Conservation (phyloP, 768 basidiomycete species). For the Lentinula raphanica region DNA sequence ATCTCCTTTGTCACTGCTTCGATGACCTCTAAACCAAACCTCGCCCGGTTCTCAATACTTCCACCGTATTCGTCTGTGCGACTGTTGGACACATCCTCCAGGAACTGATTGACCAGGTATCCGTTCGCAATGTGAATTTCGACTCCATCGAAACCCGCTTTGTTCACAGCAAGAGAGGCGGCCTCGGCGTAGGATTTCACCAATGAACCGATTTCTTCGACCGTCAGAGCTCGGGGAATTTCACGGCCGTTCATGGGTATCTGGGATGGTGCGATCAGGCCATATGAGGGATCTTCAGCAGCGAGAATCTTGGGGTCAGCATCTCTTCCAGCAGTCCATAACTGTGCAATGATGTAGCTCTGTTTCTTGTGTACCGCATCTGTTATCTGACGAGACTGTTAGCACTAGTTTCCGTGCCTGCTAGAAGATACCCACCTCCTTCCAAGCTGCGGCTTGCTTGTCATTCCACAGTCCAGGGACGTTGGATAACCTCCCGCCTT, state of each 20-base stretch:
- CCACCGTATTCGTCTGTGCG: slow-evolving; percentile 42
- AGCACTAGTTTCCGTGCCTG: no score
- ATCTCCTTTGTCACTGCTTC: slow-evolving; percentile 27
- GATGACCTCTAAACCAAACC: slow-evolving; percentile 34
- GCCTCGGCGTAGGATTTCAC: slow-evolving; percentile 37
- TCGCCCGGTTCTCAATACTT: slow-evolving; percentile 32
- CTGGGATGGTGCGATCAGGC: slow-evolving; percentile 21
- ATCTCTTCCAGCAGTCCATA: slow-evolving; percentile 45
- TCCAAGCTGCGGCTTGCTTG: slow-evolving; percentile 44
- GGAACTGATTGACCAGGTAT: slow-evolving; percentile 33
- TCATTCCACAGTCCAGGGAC: slow-evolving; percentile 38
- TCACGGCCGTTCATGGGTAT: slow-evolving; percentile 10
- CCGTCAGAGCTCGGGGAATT: slow-evolving; percentile 31
- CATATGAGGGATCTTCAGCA: slow-evolving; percentile 16
- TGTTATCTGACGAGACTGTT: slow-evolving; percentile 30
- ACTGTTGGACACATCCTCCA: slow-evolving; percentile 27
- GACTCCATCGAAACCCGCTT: slow-evolving; percentile 32
- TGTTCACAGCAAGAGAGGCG: slow-evolving; percentile 36
- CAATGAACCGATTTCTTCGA: slow-evolving; percentile 35
- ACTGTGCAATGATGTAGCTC: slow-evolving; percentile 38
- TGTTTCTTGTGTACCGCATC: slow-evolving; percentile 40
- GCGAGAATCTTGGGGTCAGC: slow-evolving; percentile 17
- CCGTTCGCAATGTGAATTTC: slow-evolving; percentile 27
- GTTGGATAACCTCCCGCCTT: slow-evolving; percentile 26
- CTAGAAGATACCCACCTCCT: slow-evolving; percentile 20